These are phyloP conservation scores for Calamus simplicifolius DNA, from an alignment of 176 grass and related monocot species.

Conservation along the genomic window DNA sequence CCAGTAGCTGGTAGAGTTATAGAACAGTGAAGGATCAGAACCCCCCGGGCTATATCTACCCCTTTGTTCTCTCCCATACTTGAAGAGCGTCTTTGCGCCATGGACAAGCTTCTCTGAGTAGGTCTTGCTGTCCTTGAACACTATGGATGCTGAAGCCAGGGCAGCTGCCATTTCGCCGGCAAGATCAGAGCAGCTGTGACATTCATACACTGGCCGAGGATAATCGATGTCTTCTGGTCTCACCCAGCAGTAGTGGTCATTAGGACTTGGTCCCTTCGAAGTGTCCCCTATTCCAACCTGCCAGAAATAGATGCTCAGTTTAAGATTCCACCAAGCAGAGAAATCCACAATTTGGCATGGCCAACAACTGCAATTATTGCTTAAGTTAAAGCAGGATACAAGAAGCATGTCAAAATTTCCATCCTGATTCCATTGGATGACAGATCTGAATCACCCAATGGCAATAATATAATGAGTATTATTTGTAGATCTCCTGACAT, in stretches of 20 bases:
- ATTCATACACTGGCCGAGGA: constrained; percentile 2
- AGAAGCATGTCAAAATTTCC: too few species aligned
- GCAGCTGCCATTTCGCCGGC: constrained; percentile 3
- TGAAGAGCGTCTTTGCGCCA: constrained; percentile 1
- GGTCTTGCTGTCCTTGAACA: constrained; percentile 14
- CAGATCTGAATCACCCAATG: too few species aligned
- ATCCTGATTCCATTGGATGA: too few species aligned
- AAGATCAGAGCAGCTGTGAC: constrained; percentile 5
- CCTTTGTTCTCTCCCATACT: constrained; percentile 9
- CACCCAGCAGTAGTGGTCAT: constrained; percentile 10
- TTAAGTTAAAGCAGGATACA: too few species aligned
- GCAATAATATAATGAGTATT: too few species aligned
- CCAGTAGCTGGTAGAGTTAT: constrained; percentile 5
- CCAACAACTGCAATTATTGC: too few species aligned
- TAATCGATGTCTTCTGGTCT: constrained; percentile 2
- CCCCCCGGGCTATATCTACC: constrained; percentile 4
- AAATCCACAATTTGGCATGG: too few species aligned
- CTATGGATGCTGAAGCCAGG: background rate
- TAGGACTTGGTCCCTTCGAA: background rate
- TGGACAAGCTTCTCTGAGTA: constrained; percentile 6
- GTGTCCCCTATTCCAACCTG: constrained; percentile 2
- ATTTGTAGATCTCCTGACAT: too few species aligned
- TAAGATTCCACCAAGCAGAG: too few species aligned
- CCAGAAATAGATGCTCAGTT: background rate
- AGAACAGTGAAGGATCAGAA: constrained; percentile 3